Conservation (phyloP, 441 rosid genomes). For the Melastoma candidum region DNA sequence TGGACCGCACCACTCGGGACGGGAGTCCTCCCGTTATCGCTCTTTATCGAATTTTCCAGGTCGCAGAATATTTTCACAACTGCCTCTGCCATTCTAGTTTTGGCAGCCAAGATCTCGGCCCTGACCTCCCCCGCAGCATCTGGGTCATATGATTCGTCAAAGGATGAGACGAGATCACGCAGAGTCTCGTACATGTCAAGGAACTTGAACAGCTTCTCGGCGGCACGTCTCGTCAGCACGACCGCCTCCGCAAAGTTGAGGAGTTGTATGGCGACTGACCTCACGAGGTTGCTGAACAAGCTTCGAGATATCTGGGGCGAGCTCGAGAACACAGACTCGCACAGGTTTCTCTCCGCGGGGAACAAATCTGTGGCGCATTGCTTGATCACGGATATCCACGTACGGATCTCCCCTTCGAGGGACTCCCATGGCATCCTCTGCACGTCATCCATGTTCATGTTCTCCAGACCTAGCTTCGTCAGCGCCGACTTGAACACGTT, state of each 20-base stretch:
- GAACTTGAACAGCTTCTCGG: constrained; percentile 63
- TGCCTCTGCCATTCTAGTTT: constrained; percentile 32
- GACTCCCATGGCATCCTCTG: constrained; percentile 38
- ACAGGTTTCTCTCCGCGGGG: constrained; percentile 25
- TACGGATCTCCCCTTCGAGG: constrained; percentile 32
- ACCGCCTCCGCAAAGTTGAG: constrained; percentile 44
- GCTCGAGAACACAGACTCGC: constrained; percentile 25
- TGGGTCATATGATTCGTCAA: constrained; percentile 11
- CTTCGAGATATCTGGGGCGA: constrained; percentile 21
- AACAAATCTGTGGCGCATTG: constrained; percentile 23
- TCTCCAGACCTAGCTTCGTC: constrained; percentile 26
- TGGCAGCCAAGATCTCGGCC: constrained; percentile 26
- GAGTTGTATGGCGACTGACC: constrained; percentile 31
- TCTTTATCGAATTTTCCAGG: constrained; percentile 48
- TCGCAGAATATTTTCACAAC: constrained; percentile 44
- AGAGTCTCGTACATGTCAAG: constrained; percentile 54
- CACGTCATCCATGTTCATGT: constrained; percentile 31
- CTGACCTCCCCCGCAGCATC: constrained; percentile 14
- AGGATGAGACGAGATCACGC: constrained; percentile 24
- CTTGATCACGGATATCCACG: constrained; percentile 26
- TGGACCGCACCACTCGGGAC: constrained; percentile 67
- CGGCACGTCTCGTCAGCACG: constrained; percentile 36
- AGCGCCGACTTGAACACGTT: constrained; percentile 24
- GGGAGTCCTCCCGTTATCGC: constrained; percentile 37
- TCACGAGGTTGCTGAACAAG: constrained; percentile 32